These are phyloP conservation scores for Vaccinium macrocarpon DNA, from an alignment of 148 eudicot species.

Conservation along the genomic window DNA sequence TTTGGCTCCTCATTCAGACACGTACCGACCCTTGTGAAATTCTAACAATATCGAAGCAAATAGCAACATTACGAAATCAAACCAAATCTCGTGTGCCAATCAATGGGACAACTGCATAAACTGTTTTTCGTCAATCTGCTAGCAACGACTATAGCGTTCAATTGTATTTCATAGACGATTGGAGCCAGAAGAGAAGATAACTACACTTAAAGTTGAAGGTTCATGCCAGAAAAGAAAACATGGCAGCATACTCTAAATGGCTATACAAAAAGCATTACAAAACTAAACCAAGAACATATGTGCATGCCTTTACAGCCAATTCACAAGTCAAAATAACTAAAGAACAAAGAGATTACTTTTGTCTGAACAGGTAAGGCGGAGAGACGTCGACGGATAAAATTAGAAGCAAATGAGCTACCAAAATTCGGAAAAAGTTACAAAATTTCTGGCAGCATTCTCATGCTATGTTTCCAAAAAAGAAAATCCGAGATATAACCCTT, in stretches of 20 bases:
- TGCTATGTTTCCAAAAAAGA: conserved; percentile 5
- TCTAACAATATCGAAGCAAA: neutral
- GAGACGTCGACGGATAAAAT: conserved; percentile 11
- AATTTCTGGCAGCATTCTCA: conserved; percentile 21
- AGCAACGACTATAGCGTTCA: neutral
- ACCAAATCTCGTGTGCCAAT: neutral
- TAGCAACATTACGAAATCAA: neutral
- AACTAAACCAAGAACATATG: neutral
- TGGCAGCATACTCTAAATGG: neutral
- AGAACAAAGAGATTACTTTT: neutral
- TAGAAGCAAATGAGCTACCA: conserved; percentile 6
- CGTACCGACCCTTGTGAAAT: neutral
- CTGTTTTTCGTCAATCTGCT: neutral
- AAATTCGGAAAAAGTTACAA: conserved; percentile 11
- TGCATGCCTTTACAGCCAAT: conserved; percentile 5
- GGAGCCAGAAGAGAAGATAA: neutral
- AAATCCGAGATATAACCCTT: no score
- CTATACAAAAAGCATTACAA: conserved; percentile 10
- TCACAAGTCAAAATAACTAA: conserved; percentile 8
- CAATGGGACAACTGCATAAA: neutral
- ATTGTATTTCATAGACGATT: neutral
- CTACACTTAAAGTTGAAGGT: neutral
- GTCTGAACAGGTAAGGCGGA: neutral
- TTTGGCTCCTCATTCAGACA: neutral
- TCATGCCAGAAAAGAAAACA: neutral